A percentile compares a stretch with the other conserved stretches of the same genome.
phyloP scores from a whole-genome alignment of 1,284 basidiomycete genomes.

The Pseudozyma hubeiensis region DNA sequence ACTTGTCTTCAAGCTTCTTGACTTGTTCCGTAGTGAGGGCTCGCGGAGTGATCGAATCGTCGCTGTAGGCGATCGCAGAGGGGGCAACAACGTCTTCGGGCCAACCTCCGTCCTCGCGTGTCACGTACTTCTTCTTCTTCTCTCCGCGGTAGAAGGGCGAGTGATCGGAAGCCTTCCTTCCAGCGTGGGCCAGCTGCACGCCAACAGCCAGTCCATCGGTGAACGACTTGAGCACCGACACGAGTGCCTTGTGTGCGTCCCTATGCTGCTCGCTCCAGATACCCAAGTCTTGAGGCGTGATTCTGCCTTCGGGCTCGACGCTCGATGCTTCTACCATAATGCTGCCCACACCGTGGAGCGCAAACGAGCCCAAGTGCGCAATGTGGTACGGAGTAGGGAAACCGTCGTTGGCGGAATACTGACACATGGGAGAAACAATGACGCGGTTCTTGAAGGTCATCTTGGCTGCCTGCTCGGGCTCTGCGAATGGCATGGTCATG shows the following conservation, averaged over 20 bases:
- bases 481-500: slow-evolving; percentile 45
- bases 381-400: slow-evolving; percentile 63
- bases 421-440: slow-evolving; percentile 63
- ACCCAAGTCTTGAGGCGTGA: slow-evolving; percentile 77
- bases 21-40: slow-evolving; percentile 75
- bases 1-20: slow-evolving; percentile 76
- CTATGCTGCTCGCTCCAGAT: slow-evolving; percentile 83
- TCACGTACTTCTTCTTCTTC: slow-evolving; percentile 39
- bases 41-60: slow-evolving; percentile 73
- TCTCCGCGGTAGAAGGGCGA: slow-evolving; percentile 70
- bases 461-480: slow-evolving; percentile 10
- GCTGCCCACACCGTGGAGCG: slow-evolving; percentile 63
- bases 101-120: slow-evolving; percentile 75
- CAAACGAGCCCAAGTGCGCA: slow-evolving; percentile 64
- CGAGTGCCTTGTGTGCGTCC: slow-evolving; percentile 76
- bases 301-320: slow-evolving; percentile 81
- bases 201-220: slow-evolving; percentile 77
- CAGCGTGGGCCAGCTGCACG: slow-evolving; percentile 84
- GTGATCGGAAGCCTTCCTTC: slow-evolving; percentile 76
- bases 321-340: slow-evolving; percentile 63
- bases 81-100: slow-evolving; percentile 76
- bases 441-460: slow-evolving; percentile 62
- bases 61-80: slow-evolving; percentile 74
- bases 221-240: slow-evolving; percentile 77
- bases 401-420: slow-evolving; percentile 63